These are phyloP conservation scores for Sarcomyxa edulis DNA, from an alignment of 768 basidiomycete genomes.

Conservation along the genomic window DNA sequence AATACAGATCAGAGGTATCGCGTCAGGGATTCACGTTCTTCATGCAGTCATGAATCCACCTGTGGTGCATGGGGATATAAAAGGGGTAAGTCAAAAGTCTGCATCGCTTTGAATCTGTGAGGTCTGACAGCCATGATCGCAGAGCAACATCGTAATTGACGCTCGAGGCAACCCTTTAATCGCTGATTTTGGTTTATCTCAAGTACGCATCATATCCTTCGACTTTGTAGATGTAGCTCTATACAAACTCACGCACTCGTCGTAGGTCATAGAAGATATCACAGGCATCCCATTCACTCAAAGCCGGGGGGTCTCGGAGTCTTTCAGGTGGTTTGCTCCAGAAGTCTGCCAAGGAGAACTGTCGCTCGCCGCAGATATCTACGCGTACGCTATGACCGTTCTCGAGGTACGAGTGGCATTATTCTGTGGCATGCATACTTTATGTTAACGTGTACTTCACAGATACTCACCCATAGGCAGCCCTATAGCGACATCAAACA, in stretches of 20 bases:
- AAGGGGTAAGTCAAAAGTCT: slow-evolving; percentile 30
- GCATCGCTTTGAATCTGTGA: slow-evolving; percentile 1
- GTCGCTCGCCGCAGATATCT: slow-evolving; percentile 45
- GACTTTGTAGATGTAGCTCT: background rate
- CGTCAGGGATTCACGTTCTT: slow-evolving; percentile 40
- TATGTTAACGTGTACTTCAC: slow-evolving; percentile 1
- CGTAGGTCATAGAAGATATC: slow-evolving; percentile 51
- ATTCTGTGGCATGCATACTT: background rate
- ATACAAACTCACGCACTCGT: background rate
- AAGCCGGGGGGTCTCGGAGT: slow-evolving; percentile 38
- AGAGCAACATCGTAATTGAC: slow-evolving; percentile 49
- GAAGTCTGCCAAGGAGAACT: slow-evolving; percentile 48
- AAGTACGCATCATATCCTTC: slow-evolving; percentile 22
- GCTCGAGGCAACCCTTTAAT: slow-evolving; percentile 39
- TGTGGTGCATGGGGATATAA: slow-evolving; percentile 51
- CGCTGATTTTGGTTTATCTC: slow-evolving; percentile 54
- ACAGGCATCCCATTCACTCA: slow-evolving; percentile 55
- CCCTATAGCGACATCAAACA: slow-evolving; percentile 47
- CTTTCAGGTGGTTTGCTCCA: slow-evolving; percentile 51
- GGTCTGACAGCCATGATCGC: background rate
- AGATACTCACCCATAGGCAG: slow-evolving; percentile 50
- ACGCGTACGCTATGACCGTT: slow-evolving; percentile 53
- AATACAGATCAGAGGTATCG: slow-evolving; percentile 39
- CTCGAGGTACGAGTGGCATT: slow-evolving; percentile 37
- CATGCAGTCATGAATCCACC: slow-evolving; percentile 47